These are phyloP conservation scores for Cladosporium colombiae DNA, from an alignment of 2,329 filamentous ascomycete genomes.

Conservation along the genomic window DNA sequence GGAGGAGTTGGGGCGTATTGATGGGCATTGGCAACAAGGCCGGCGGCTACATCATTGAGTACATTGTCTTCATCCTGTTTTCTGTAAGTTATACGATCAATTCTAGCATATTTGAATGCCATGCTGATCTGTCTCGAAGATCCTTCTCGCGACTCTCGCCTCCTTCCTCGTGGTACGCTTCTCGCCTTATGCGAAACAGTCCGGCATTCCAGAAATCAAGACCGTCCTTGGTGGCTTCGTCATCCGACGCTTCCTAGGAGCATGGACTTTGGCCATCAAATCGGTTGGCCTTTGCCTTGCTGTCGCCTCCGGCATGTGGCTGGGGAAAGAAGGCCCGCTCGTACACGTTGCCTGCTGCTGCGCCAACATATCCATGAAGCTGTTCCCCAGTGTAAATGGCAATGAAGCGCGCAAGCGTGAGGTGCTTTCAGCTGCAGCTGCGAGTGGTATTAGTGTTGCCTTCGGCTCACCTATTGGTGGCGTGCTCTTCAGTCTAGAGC, in stretches of 20 bases:
- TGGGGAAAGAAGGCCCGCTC: constrained; percentile 92
- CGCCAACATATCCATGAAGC: constrained; percentile 88
- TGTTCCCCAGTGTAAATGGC: constrained; percentile 75
- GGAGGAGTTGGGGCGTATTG: constrained; percentile 80
- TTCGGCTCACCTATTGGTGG: constrained; percentile 94
- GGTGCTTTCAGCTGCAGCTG: constrained; percentile 86
- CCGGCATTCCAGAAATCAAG: constrained; percentile 97
- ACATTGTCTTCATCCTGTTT: constrained; percentile 81
- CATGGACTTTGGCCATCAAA: constrained; percentile 87
- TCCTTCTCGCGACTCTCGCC: constrained; percentile 75
- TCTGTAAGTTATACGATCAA: constrained; percentile 60
- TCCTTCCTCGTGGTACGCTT: constrained; percentile 80
- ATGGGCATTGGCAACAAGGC: constrained; percentile 65
- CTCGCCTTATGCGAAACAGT: constrained; percentile 86
- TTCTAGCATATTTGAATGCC: background rate
- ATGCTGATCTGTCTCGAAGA: constrained; percentile 49
- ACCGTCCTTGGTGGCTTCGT: constrained; percentile 92
- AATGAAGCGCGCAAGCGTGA: constrained; percentile 97
- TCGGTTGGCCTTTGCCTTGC: constrained; percentile 86
- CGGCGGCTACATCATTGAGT: constrained; percentile 81
- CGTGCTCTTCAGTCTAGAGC: constrained; percentile 94
- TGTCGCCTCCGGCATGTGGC: constrained; percentile 91
- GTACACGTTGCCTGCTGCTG: constrained; percentile 98
- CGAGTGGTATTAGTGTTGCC: constrained; percentile 88
- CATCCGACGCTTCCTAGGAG: constrained; percentile 80